Evolutionary conservation across 176 grass and related monocot genomes (phyloP).

Genomic region (Musa itinerans): DNA sequence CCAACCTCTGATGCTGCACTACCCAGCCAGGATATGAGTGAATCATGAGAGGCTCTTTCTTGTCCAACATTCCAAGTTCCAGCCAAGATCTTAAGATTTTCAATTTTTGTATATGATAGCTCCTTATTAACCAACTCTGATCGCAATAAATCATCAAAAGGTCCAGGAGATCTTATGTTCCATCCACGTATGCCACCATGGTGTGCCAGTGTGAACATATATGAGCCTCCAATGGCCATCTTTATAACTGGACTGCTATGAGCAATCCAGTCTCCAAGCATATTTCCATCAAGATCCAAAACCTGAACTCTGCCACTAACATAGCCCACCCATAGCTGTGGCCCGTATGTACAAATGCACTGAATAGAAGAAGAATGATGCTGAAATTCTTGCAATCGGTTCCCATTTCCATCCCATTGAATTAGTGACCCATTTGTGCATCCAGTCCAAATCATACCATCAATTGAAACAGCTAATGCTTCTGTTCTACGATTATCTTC

Average conservation of each 20-base stretch:
- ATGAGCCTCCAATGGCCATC: neutral
- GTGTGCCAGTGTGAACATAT: slow-evolving; percentile 1
- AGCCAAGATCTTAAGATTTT: slow-evolving; percentile 7
- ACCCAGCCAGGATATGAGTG: slow-evolving; percentile 4
- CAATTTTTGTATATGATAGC: neutral
- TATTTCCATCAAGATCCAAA: slow-evolving; percentile 5
- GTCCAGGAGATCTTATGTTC: slow-evolving; percentile 5
- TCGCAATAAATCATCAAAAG: slow-evolving; percentile 3
- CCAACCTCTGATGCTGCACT: slow-evolving; percentile 8
- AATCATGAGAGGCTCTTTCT: slow-evolving; percentile 11
- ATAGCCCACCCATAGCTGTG: slow-evolving; percentile 1
- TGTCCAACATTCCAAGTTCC: slow-evolving; percentile 14
- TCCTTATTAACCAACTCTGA: slow-evolving; percentile 1
- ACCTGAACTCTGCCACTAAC: slow-evolving; percentile 8
- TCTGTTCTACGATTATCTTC: neutral
- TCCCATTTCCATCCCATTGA: slow-evolving; percentile 5
- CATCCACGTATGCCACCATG: slow-evolving; percentile 6
- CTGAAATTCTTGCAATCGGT: neutral
- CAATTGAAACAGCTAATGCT: slow-evolving; percentile 7
- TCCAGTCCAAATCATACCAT: slow-evolving; percentile 9
- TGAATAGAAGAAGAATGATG: neutral
- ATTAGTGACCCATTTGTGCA: neutral
- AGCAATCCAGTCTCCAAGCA: slow-evolving; percentile 8
- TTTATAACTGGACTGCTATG: slow-evolving; percentile 3
- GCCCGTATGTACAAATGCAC: slow-evolving; percentile 6